Evolutionary conservation across 352 stramenopile species (phyloP).

Genomic region (Pythium plurisporium): DNA sequence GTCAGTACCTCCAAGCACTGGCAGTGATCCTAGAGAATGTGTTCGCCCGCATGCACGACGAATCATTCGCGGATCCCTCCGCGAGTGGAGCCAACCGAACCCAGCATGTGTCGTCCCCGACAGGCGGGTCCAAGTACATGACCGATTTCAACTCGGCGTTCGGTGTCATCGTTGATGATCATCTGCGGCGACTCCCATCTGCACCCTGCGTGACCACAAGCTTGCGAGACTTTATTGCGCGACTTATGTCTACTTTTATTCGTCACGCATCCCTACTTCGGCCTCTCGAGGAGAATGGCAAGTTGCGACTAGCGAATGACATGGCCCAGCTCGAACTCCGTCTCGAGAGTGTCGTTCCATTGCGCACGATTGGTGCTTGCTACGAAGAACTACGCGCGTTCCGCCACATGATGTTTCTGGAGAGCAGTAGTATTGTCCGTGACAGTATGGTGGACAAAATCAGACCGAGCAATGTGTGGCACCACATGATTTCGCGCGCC

Average conservation of each 20-base stretch:
- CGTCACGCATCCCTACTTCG: constrained; percentile 68
- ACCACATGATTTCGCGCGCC: constrained; percentile 70
- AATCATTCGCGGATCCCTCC: constrained; percentile 61
- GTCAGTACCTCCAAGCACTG: constrained; percentile 67
- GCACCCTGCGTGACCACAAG: constrained; percentile 45
- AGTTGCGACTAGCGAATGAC: constrained; percentile 76
- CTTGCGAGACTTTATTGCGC: constrained; percentile 61
- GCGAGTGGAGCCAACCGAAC: constrained; percentile 11
- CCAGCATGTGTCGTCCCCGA: constrained; percentile 8
- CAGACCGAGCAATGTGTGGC: constrained; percentile 82
- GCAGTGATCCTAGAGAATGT: constrained; percentile 50
- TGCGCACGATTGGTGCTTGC: constrained; percentile 47
- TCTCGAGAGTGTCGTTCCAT: constrained; percentile 52
- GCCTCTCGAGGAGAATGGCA: constrained; percentile 69
- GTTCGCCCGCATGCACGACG: constrained; percentile 81
- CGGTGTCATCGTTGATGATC: constrained; percentile 62
- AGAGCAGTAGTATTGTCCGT: constrained; percentile 51
- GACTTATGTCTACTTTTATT: constrained; percentile 74
- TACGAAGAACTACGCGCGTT: constrained; percentile 82
- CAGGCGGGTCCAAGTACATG: constrained; percentile 72
- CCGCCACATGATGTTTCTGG: constrained; percentile 80
- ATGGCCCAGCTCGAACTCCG: constrained; percentile 80
- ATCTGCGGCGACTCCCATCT: constrained; percentile 59
- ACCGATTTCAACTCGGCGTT: constrained; percentile 66
- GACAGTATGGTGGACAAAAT: constrained; percentile 79